Percentiles rank a stretch among this genome's conserved stretches.
Evolutionary conservation across 208 protist genomes (phyloP).

Genomic region (Leishmania guyanensis): DNA sequence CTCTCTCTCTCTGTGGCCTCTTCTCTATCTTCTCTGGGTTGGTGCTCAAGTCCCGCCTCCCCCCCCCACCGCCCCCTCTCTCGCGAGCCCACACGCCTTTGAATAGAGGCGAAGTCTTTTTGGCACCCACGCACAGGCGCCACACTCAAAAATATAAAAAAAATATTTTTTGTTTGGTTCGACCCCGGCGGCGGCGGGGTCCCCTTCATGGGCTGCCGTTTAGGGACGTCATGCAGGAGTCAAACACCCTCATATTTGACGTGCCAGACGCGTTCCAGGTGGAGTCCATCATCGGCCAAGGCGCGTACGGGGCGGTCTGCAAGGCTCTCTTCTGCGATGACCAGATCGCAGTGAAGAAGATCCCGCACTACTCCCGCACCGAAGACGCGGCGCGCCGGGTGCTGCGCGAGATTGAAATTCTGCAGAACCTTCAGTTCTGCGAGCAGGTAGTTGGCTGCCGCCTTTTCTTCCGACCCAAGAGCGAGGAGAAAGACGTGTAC

Average conservation of each 20-base stretch:
- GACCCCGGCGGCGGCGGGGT: no score
- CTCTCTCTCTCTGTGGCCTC: not conserved
- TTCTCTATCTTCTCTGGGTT: not conserved
- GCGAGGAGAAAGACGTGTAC: slow-evolving; percentile 93
- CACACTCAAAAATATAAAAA: no score
- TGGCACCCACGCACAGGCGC: not conserved
- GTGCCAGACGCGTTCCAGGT: slow-evolving; percentile 87
- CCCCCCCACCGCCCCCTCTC: not conserved
- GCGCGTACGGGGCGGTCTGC: slow-evolving; percentile 94
- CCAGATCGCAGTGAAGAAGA: slow-evolving; percentile 90
- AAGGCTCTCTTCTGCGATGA: slow-evolving; percentile 83
- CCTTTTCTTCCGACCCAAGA: slow-evolving; percentile 85
- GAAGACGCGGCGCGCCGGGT: slow-evolving; percentile 84
- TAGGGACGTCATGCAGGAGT: slow-evolving; percentile 21
- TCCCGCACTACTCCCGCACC: slow-evolving; percentile 85
- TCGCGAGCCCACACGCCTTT: not conserved
- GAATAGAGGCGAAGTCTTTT: not conserved
- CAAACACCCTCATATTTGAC: slow-evolving; percentile 79
- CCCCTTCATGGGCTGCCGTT: no score
- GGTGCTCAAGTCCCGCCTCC: not conserved
- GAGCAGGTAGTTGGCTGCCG: slow-evolving; percentile 88
- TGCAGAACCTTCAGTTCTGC: slow-evolving; percentile 88
- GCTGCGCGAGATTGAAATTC: slow-evolving; percentile 86
- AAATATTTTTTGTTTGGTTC: no score
- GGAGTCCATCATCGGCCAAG: slow-evolving; percentile 92